A percentile compares a stretch with the other conserved stretches of the same genome.
Evolutionary conservation across 257 asterid species (phyloP).

Genomic region (Solanum verrucosum): DNA sequence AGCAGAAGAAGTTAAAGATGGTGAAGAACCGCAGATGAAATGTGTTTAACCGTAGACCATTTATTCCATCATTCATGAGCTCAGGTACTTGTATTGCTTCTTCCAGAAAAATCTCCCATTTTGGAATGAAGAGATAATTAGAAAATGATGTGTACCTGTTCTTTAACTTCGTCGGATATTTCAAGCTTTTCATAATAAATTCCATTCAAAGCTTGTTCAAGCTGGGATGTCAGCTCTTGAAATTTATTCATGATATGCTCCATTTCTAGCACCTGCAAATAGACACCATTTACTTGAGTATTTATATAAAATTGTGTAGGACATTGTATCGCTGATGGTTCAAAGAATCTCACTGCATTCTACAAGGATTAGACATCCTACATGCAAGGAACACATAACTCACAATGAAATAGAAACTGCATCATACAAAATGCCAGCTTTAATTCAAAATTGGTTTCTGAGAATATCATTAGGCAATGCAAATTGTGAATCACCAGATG

Average conservation of each 20-base stretch:
- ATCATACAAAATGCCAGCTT: neutral
- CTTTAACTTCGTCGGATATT: slow-evolving; percentile 94
- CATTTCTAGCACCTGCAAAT: slow-evolving; percentile 81
- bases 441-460: neutral
- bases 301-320: neutral
- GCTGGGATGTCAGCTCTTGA: slow-evolving; percentile 66
- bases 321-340: neutral
- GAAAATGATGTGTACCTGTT: slow-evolving; percentile 49
- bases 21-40: neutral
- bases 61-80: neutral
- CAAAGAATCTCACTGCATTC: neutral
- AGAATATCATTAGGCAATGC: neutral
- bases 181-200: slow-evolving; percentile 76
- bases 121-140: neutral
- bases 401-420: neutral
- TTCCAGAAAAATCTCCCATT: neutral
- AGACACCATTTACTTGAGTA: neutral
- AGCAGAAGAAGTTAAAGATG: neutral
- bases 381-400: neutral
- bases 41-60: neutral
- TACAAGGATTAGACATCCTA: neutral
- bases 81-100: neutral
- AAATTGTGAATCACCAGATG: neutral
- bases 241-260: slow-evolving; percentile 61
- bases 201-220: slow-evolving; percentile 80